These are phyloP conservation scores for Elsinoe australis DNA, from an alignment of 2,329 filamentous ascomycete genomes.

Conservation along the genomic window DNA sequence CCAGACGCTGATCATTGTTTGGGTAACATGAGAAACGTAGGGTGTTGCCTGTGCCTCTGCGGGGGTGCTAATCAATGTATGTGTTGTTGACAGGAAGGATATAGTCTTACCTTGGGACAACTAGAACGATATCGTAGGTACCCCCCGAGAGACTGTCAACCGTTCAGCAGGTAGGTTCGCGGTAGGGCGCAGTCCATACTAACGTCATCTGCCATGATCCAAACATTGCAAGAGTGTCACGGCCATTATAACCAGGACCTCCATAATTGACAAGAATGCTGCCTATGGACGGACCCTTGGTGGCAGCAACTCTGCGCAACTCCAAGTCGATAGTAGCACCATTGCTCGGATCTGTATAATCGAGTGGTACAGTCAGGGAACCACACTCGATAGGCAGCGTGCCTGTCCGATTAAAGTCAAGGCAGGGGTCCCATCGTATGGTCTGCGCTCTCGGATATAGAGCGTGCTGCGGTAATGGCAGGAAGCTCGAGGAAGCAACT, in stretches of 20 bases:
- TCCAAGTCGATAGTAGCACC: conserved; percentile 18
- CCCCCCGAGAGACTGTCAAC: neutral
- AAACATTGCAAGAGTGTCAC: conserved; percentile 10
- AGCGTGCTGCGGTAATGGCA: neutral
- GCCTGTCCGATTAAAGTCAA: neutral
- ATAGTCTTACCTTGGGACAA: neutral
- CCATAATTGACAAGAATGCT: conserved; percentile 25
- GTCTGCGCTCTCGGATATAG: neutral
- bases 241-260: conserved; percentile 23
- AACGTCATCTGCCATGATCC: conserved; percentile 20
- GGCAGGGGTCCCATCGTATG: neutral
- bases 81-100: neutral
- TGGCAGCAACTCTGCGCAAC: conserved; percentile 21
- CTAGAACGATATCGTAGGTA: neutral
- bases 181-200: conserved; percentile 17
- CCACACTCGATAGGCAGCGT: neutral
- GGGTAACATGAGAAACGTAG: conserved; percentile 21
- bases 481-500: neutral
- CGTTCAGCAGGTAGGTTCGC: too few relatives aligned
- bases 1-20: neutral
- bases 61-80: too few relatives aligned
- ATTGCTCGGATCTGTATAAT: conserved; percentile 19
- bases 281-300: conserved; percentile 21
- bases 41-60: conserved; percentile 21
- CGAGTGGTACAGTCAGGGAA: conserved; percentile 1